These are phyloP conservation scores for Dictyostelium citrinum DNA, from an alignment of 78 protist genomes.

Conservation along the genomic window DNA sequence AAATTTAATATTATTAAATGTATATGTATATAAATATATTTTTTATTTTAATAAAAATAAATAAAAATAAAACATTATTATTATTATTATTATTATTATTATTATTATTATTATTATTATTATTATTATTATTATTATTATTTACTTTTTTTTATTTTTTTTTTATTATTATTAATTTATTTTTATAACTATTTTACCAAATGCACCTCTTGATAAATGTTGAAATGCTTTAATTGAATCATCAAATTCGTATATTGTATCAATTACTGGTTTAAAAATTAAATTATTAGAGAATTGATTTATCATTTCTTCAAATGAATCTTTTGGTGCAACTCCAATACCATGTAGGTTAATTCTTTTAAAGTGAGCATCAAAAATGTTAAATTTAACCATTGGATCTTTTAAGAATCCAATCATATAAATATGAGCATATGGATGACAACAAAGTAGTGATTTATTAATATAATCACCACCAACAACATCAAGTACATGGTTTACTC, in stretches of 20 bases:
- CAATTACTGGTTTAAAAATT: not conserved
- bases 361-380: not conserved
- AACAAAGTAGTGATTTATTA: not conserved
- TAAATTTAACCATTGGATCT: not conserved
- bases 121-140: too few species aligned
- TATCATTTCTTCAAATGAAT: not conserved
- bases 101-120: too few species aligned
- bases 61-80: too few species aligned
- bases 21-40: not conserved
- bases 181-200: not conserved
- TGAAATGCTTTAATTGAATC: not conserved
- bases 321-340: not conserved
- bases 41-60: too few species aligned
- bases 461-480: not conserved
- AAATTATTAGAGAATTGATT: not conserved
- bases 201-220: not conserved
- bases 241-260: not conserved
- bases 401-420: not conserved
- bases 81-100: too few species aligned
- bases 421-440: not conserved
- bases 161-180: not conserved
- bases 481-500: not conserved
- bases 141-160: too few species aligned
- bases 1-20: not conserved
- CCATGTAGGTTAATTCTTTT: not conserved